Conservation (phyloP, 768 basidiomycete species). For the Tephrocybe sp. region DNA sequence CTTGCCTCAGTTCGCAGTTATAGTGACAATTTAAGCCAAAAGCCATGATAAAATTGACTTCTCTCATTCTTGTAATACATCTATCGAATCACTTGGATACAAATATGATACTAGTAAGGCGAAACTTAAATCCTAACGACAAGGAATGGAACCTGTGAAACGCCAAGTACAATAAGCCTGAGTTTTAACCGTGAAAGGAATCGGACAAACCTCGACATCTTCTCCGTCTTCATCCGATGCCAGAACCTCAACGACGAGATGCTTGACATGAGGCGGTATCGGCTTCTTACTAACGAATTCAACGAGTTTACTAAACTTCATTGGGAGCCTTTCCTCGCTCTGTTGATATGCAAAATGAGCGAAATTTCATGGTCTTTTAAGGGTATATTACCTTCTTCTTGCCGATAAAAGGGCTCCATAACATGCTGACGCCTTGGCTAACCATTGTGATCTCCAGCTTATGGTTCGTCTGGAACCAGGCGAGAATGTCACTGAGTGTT, state of each 20-base stretch:
- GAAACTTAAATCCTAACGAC: conserved; percentile 57
- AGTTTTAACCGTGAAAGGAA: background rate
- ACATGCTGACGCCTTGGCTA: conserved; percentile 95
- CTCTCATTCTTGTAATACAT: conserved; percentile 12
- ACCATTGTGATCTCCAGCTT: conserved; percentile 93
- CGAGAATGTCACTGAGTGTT: conserved; percentile 80
- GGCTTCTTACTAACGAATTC: conserved; percentile 96
- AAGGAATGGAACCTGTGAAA: conserved; percentile 75
- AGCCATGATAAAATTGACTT: no score
- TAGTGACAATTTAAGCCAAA: no score
- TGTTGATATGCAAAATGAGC: conserved; percentile 25
- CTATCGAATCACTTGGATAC: conserved; percentile 36
- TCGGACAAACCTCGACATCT: conserved; percentile 79
- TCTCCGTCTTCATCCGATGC: conserved; percentile 89
- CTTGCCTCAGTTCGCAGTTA: conserved; percentile 28
- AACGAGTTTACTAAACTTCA: conserved; percentile 90
- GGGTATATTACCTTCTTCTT: conserved; percentile 97
- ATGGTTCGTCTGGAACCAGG: conserved; percentile 83
- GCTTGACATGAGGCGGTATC: conserved; percentile 77
- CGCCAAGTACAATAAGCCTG: no score
- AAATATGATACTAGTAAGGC: conserved; percentile 28
- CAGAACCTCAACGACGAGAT: conserved; percentile 94
- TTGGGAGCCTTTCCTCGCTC: conserved; percentile 84
- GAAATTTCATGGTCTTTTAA: conserved; percentile 13
- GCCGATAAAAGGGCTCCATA: conserved; percentile 93